These are phyloP conservation scores for Lactarius trivialis DNA, from an alignment of 768 basidiomycete species.

Conservation along the genomic window DNA sequence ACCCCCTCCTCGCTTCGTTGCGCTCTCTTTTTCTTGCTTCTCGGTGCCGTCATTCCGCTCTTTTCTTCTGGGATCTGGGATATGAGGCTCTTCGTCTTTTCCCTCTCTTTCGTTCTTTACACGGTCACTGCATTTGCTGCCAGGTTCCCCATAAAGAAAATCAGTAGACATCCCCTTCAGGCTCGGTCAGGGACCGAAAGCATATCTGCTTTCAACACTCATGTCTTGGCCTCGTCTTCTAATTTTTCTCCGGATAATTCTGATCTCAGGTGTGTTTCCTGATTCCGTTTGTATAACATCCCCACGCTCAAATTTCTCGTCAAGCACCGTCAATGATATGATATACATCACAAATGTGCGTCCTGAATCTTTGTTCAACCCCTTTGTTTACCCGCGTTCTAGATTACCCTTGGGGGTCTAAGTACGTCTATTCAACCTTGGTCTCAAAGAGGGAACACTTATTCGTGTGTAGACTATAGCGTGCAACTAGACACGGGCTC, in stretches of 20 bases:
- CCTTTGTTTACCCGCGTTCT: constrained; percentile 5
- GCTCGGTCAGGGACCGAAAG: constrained; percentile 33
- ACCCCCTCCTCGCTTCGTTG: constrained; percentile 21
- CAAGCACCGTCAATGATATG: constrained; percentile 67
- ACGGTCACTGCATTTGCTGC: constrained; percentile 39
- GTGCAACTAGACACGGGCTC: constrained; percentile 85
- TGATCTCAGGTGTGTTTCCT: constrained; percentile 38
- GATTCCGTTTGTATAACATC: neutral
- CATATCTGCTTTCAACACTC: constrained; percentile 23
- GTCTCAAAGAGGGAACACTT: constrained; percentile 1
- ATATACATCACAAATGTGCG: constrained; percentile 74
- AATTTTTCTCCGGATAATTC: constrained; percentile 23
- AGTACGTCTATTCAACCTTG: constrained; percentile 35
- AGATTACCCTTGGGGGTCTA: constrained; percentile 62
- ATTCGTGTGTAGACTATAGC: constrained; percentile 44
- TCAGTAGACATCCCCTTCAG: constrained; percentile 31
- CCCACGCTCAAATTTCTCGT: neutral
- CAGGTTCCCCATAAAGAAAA: constrained; percentile 42
- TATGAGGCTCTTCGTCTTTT: constrained; percentile 39
- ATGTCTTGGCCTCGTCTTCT: constrained; percentile 29
- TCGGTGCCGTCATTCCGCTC: constrained; percentile 11
- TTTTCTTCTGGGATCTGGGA: constrained; percentile 13
- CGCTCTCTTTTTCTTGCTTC: constrained; percentile 24
- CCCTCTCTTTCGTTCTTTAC: constrained; percentile 35
- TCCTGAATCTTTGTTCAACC: constrained; percentile 10